Evolutionary conservation across 2,329 filamentous ascomycete species (phyloP), one percentile per base, ranked within the genome.

Genomic region (Alternaria metachromatica): DNA sequence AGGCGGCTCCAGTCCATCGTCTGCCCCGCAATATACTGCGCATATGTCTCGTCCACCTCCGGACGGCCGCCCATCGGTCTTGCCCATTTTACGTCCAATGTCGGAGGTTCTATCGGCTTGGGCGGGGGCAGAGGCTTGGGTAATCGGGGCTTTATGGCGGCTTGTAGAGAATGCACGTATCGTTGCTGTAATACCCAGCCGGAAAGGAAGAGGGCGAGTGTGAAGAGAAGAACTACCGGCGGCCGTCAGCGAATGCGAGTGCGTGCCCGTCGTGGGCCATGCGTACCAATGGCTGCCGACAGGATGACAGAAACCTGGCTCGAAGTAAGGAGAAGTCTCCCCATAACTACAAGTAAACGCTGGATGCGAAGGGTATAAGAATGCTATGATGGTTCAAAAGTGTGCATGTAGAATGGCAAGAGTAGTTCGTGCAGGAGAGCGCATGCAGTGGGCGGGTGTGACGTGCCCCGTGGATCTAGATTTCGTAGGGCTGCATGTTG

Each of bases 121-220:
- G 72, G 63, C 15, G 71, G 67, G 51, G 76, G 74, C 6, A 82
- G 73, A 18, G 81, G 79, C 58, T 79, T 78, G 0, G 83, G 83
- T 56, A 74, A 83, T 79, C 66, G 84, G 55, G 84, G 86, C 69
- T 86, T 86, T 72, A 97, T 90, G 18, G 92, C 92, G 60, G 85
- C 84, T 72, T 95, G 92, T 30, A 97, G 86, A 71, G 90, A 90
- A 66, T 87, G 87, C 5, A 97, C 88, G 0, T 93, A 96, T 72
- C 93, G 89, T 80, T 97, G 94, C 75, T 97, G 94, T 57, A 97
- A 86, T 4, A 90, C 87, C 79, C 96, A 97, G 73, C 94, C 94
- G 55, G 92, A 93, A 30, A 97, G 85, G 79, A 97, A 97, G 25
- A 97, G 88, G 5, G 94, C 87, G 41, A 90, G 80, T 4, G 94